Percentiles rank a stretch among this genome's conserved stretches.
Conservation (phyloP, 2,329 filamentous ascomycete genomes). For the Ophiocordyceps sinensis region DNA sequence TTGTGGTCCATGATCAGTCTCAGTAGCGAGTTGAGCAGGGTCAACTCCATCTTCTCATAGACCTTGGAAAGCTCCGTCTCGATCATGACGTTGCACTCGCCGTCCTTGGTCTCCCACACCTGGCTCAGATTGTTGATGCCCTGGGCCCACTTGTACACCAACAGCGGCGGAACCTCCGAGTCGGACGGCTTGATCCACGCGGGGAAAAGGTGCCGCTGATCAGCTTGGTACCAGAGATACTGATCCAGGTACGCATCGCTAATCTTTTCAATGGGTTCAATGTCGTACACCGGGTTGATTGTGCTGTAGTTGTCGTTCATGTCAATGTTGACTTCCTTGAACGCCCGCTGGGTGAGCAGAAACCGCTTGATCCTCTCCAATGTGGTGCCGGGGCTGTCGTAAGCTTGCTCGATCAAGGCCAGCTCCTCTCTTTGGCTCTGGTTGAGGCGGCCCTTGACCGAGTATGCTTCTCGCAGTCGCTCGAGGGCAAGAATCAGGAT, state of each 20-base stretch:
- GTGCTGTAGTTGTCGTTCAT: slow-evolving; percentile 99
- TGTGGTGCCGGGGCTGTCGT: slow-evolving; percentile 93
- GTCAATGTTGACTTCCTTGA: slow-evolving; percentile 98
- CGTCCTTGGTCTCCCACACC: slow-evolving; percentile 87
- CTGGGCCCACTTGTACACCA: slow-evolving; percentile 98
- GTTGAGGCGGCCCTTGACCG: slow-evolving; percentile 90
- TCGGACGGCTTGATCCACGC: slow-evolving; percentile 99
- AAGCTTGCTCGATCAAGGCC: slow-evolving; percentile 93
- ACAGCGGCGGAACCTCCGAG: slow-evolving; percentile 84
- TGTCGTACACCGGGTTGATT: slow-evolving; percentile 97
- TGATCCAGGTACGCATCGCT: slow-evolving; percentile 97
- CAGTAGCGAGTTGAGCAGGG: slow-evolving; percentile 81
- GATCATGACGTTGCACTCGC: slow-evolving; percentile 97
- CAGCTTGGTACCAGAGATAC: slow-evolving; percentile 97
- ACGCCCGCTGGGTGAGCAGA: slow-evolving; percentile 88
- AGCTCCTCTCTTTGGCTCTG: slow-evolving; percentile 96
- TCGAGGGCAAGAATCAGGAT: slow-evolving; percentile 93
- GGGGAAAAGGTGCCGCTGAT: slow-evolving; percentile 92
- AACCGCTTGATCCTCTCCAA: slow-evolving; percentile 95
- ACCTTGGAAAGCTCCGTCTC: slow-evolving; percentile 98
- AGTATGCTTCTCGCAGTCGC: slow-evolving; percentile 86
- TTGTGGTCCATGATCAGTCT: slow-evolving; percentile 99
- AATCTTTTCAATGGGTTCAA: slow-evolving; percentile 98
- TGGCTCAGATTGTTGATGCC: slow-evolving; percentile 96
- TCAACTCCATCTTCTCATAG: slow-evolving; percentile 98